Evolutionary conservation across 352 stramenopile genomes (phyloP).

Genomic region (Pythium pyrilobum): DNA sequence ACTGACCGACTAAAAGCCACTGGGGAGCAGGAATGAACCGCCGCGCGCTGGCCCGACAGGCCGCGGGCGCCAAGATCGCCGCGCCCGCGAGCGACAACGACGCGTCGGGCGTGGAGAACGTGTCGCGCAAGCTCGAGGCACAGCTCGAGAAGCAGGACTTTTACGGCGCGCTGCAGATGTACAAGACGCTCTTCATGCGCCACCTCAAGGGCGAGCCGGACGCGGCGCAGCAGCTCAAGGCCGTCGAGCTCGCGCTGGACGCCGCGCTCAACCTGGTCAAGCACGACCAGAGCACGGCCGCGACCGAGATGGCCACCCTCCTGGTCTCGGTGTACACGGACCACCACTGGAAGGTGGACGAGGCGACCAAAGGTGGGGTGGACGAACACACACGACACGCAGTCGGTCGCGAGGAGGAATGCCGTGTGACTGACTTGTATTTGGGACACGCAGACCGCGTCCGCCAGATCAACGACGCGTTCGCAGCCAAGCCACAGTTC

Average conservation of each 20-base stretch:
- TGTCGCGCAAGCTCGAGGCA: slow-evolving; percentile 67
- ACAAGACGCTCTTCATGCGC: slow-evolving; percentile 89
- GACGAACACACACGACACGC: background rate
- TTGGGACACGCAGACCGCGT: slow-evolving; percentile 24
- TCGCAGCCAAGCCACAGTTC: slow-evolving; percentile 60
- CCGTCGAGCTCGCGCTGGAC: slow-evolving; percentile 56
- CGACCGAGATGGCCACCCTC: slow-evolving; percentile 77
- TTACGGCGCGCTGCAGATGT: slow-evolving; percentile 88
- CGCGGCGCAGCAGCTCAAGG: slow-evolving; percentile 49
- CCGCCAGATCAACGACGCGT: slow-evolving; percentile 55
- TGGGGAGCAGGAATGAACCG: slow-evolving; percentile 50
- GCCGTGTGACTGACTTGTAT: background rate
- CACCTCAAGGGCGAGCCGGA: slow-evolving; percentile 69
- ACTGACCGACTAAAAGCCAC: background rate
- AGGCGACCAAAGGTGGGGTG: slow-evolving; percentile 48
- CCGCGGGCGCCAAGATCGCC: slow-evolving; percentile 40
- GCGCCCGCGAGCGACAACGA: slow-evolving; percentile 21
- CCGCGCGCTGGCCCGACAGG: slow-evolving; percentile 58
- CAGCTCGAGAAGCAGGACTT: slow-evolving; percentile 74
- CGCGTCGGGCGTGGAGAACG: slow-evolving; percentile 61
- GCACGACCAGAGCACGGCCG: slow-evolving; percentile 70
- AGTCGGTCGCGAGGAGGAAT: background rate
- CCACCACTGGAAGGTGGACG: slow-evolving; percentile 66
- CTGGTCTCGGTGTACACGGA: slow-evolving; percentile 70
- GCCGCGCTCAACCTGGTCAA: slow-evolving; percentile 60